phyloP scores from a whole-genome alignment of 2,329 filamentous ascomycete genomes.

The Pseudocercospora eumusae region DNA sequence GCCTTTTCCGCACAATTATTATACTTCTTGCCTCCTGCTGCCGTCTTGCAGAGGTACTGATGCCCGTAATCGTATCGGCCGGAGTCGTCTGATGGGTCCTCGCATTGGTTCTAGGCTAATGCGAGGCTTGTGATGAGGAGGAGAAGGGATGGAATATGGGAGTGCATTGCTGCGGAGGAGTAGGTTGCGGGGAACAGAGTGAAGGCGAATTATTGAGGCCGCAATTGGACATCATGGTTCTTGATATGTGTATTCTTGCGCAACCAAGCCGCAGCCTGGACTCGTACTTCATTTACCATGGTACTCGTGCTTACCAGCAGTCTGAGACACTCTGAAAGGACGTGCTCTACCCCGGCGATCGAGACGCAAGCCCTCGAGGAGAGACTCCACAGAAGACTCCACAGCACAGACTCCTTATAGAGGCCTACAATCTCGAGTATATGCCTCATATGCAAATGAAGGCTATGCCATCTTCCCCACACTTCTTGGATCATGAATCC shows the following conservation, averaged over 20 bases:
- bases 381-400: no score
- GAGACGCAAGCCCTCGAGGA: neutral
- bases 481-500: neutral
- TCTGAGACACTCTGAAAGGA: neutral
- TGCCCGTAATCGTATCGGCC: constrained; percentile 7
- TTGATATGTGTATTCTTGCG: neutral
- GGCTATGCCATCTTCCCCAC: neutral
- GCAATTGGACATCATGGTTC: neutral
- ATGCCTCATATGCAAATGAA: neutral
- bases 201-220: neutral
- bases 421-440: neutral
- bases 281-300: neutral
- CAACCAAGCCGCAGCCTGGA: neutral
- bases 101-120: neutral
- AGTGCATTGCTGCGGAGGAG: neutral
- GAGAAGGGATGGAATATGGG: neutral
- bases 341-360: neutral
- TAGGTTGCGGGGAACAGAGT: neutral
- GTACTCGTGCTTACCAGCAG: neutral
- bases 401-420: no score
- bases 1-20: constrained; percentile 8
- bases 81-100: neutral
- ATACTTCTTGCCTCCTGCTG: neutral
- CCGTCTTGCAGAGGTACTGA: constrained; percentile 2
- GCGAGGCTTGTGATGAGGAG: neutral